These are phyloP conservation scores for Penicillium sp. DNA, from an alignment of 2,329 filamentous ascomycete genomes.

Conservation along the genomic window DNA sequence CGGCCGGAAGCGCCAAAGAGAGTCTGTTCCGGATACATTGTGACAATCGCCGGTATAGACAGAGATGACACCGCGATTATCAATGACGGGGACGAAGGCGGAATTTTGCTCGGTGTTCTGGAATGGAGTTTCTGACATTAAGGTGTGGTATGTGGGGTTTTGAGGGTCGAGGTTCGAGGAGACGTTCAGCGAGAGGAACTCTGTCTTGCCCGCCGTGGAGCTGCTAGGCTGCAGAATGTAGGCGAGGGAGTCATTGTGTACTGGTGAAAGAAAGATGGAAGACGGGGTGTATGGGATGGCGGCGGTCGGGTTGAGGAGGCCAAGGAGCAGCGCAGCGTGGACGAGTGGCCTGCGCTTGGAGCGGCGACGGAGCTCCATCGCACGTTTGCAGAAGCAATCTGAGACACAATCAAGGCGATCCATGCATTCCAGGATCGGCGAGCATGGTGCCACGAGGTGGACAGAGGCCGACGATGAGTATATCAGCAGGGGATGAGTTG, in stretches of 20 bases:
- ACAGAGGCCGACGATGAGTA: constrained; percentile 2
- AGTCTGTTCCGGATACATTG: constrained; percentile 50
- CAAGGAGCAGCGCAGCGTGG: constrained; percentile 20
- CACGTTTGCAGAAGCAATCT: constrained; percentile 17
- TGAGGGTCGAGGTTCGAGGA: constrained; percentile 58
- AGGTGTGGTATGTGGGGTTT: constrained; percentile 35
- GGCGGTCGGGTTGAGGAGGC: constrained; percentile 30
- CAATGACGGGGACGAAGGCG: constrained; percentile 72
- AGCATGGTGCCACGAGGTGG: constrained; percentile 27
- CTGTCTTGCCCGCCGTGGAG: constrained; percentile 45
- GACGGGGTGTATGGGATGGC: constrained; percentile 77
- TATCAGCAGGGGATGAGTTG: not conserved
- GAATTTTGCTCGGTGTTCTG: constrained; percentile 45
- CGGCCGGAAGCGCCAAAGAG: constrained; percentile 69
- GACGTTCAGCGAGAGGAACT: constrained; percentile 67
- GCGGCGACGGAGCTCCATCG: constrained; percentile 18
- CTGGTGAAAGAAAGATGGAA: constrained; percentile 62
- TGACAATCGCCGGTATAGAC: constrained; percentile 76
- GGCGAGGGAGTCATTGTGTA: constrained; percentile 55
- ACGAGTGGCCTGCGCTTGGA: constrained; percentile 14
- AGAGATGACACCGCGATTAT: constrained; percentile 67
- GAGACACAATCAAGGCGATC: constrained; percentile 25
- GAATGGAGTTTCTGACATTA: constrained; percentile 32
- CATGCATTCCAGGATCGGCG: constrained; percentile 29
- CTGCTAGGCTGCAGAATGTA: constrained; percentile 69